Conservation (phyloP, 306 rosid genomes). For the Prunus mira region DNA sequence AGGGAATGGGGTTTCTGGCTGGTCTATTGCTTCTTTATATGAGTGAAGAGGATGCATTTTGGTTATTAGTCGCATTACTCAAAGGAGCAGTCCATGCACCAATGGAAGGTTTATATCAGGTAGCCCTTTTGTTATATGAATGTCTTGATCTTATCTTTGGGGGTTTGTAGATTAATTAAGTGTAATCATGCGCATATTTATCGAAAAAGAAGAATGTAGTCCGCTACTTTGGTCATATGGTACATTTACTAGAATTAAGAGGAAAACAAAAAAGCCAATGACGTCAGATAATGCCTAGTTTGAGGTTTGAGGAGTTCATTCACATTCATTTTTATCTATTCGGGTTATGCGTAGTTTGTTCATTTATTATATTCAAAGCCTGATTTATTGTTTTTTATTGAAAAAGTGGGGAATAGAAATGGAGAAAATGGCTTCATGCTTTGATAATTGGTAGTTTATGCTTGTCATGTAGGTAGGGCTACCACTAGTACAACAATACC, state of each 20-base stretch:
- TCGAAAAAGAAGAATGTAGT: background rate
- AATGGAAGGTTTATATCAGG: constrained; percentile 97
- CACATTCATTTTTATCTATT: background rate
- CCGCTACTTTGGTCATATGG: background rate
- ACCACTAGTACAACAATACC: constrained; percentile 94
- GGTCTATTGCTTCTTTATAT: constrained; percentile 94
- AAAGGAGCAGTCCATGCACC: constrained; percentile 99
- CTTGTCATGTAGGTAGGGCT: constrained; percentile 61
- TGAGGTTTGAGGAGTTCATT: background rate
- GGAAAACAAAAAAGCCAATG: background rate
- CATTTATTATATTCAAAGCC: constrained; percentile 5
- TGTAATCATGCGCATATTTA: background rate
- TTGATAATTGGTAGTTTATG: constrained; percentile 20
- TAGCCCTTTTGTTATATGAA: constrained; percentile 21
- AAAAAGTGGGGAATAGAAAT: background rate
- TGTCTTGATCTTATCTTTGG: constrained; percentile 5
- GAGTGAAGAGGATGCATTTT: constrained; percentile 99
- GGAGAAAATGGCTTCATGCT: constrained; percentile 11
- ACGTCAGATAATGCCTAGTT: background rate
- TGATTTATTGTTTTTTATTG: background rate
- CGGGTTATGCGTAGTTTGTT: background rate
- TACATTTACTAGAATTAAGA: background rate
- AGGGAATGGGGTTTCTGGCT: constrained; percentile 99
- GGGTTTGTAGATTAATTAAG: background rate
- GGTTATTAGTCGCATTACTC: constrained; percentile 93